phyloP scores from a whole-genome alignment of 2,329 filamentous ascomycete genomes.

The Magnaporthiopsis incrustans region DNA sequence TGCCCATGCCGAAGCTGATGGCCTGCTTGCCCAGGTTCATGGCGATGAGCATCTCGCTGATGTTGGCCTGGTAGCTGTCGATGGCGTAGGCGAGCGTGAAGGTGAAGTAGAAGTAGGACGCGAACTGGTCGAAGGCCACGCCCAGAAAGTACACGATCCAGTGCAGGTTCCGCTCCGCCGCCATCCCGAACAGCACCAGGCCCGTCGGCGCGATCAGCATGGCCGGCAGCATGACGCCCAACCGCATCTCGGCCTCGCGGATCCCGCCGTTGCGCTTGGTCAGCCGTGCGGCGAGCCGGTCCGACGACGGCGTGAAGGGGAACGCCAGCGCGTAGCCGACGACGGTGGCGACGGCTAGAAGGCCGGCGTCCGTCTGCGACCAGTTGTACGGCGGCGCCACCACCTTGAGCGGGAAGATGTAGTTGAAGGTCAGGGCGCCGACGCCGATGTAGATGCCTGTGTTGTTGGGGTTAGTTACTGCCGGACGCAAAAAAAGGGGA shows the following conservation, averaged over 20 bases:
- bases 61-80: conserved; percentile 49
- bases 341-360: conserved; percentile 33
- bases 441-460: conserved; percentile 37
- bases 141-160: conserved; percentile 41
- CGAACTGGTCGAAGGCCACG: conserved; percentile 39
- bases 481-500: neutral
- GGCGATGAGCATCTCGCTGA: conserved; percentile 54
- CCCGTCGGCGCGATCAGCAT: conserved; percentile 32
- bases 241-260: conserved; percentile 40
- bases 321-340: conserved; percentile 30
- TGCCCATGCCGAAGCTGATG: conserved; percentile 44
- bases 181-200: conserved; percentile 32
- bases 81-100: conserved; percentile 54
- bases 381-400: conserved; percentile 36
- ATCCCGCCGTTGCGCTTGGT: conserved; percentile 35
- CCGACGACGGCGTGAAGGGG: conserved; percentile 34
- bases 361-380: conserved; percentile 33
- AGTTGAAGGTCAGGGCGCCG: conserved; percentile 41
- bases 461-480: neutral
- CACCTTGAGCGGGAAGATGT: conserved; percentile 39
- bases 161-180: conserved; percentile 30
- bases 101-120: conserved; percentile 46
- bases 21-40: conserved; percentile 51
- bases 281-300: conserved; percentile 33
- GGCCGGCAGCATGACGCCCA: conserved; percentile 29